These are phyloP conservation scores for Sesbania bispinosa DNA, from an alignment of 306 rosid species.

Conservation along the genomic window DNA sequence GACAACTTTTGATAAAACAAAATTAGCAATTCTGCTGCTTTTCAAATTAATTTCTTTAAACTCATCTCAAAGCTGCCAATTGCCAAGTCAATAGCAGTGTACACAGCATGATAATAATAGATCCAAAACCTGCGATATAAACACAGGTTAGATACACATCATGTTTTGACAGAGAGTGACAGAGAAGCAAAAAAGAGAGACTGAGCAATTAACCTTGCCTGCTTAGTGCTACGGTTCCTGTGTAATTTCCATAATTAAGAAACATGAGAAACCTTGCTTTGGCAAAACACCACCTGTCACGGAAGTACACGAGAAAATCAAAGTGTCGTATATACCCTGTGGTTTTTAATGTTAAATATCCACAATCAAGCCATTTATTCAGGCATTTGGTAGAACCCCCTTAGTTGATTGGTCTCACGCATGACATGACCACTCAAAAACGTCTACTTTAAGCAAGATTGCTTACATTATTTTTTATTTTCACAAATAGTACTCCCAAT, in stretches of 20 bases:
- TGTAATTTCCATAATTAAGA: constrained; percentile 9
- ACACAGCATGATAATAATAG: background rate
- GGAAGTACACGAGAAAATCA: too few species aligned
- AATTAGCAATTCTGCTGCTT: too few species aligned
- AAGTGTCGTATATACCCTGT: constrained; percentile 29
- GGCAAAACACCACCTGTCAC: constrained; percentile 27
- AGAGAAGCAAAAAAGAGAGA: background rate
- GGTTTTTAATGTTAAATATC: constrained; percentile 11
- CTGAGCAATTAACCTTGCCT: constrained; percentile 1
- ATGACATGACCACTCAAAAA: constrained; percentile 60
- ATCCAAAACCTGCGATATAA: background rate
- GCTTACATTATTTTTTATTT: too few species aligned
- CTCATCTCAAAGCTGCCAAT: background rate
- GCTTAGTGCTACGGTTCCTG: constrained; percentile 15
- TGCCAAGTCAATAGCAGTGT: background rate
- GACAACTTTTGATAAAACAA: too few species aligned
- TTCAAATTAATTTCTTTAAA: too few species aligned
- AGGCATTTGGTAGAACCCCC: constrained; percentile 16
- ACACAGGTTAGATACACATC: too few species aligned
- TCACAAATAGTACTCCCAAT: background rate
- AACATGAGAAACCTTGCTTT: constrained; percentile 4
- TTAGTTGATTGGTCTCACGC: constrained; percentile 30
- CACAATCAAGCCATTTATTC: constrained; percentile 27
- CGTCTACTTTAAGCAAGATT: constrained; percentile 40
- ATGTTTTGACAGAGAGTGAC: background rate